These are phyloP conservation scores for Leptodontidium sp. DNA, from an alignment of 2,329 filamentous ascomycete species.

Conservation along the genomic window DNA sequence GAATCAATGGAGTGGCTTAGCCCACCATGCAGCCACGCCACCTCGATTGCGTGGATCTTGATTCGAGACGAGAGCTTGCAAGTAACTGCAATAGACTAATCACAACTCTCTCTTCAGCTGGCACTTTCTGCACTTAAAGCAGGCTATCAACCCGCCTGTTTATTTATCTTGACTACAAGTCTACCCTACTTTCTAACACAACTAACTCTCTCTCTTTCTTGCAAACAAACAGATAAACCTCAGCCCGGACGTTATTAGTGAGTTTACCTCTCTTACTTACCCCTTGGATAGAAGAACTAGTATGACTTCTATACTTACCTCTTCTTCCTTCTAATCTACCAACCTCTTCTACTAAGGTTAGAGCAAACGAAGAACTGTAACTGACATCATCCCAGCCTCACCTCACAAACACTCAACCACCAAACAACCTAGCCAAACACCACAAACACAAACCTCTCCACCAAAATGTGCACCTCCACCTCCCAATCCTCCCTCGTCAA, in stretches of 20 bases:
- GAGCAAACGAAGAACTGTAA: background rate
- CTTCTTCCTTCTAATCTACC: background rate
- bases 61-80: background rate
- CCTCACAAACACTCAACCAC: background rate
- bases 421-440: background rate
- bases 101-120: background rate
- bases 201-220: background rate
- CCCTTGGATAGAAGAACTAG: background rate
- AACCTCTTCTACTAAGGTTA: background rate
- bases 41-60: slow-evolving; percentile 11
- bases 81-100: background rate
- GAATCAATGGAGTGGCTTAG: background rate
- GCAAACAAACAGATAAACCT: no score
- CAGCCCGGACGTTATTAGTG: background rate
- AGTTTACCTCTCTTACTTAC: background rate
- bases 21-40: slow-evolving; percentile 1
- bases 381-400: slow-evolving; percentile 1
- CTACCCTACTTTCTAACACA: background rate
- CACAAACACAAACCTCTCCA: background rate
- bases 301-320: background rate
- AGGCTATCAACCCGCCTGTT: background rate
- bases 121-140: slow-evolving; percentile 12
- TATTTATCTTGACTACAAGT: slow-evolving; percentile 15
- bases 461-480: slow-evolving; percentile 47
- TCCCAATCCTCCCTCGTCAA: slow-evolving; percentile 46